Conservation (phyloP, 176 grass and related monocot genomes). For the Carex myosuroides region DNA sequence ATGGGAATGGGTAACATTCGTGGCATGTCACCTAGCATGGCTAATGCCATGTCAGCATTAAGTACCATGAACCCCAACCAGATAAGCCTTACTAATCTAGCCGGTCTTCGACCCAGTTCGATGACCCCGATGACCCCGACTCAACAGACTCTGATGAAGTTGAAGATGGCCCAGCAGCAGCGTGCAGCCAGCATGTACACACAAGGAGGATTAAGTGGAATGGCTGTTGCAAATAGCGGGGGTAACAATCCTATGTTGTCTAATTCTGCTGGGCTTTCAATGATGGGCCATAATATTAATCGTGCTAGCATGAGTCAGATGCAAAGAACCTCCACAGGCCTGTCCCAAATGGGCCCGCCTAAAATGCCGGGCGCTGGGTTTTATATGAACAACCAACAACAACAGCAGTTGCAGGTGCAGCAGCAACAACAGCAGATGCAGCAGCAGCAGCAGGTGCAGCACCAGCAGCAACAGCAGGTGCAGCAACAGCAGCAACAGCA, state of each 20-base stretch:
- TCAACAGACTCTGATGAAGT: slow-evolving; percentile 37
- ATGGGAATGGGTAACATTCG: slow-evolving; percentile 62
- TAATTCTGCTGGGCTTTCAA: slow-evolving; percentile 49
- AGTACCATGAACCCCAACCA: slow-evolving; percentile 51
- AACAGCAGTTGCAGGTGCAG: slow-evolving; percentile 27
- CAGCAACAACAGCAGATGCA: slow-evolving; percentile 17
- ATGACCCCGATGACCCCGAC: slow-evolving; percentile 26
- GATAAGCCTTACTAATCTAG: slow-evolving; percentile 69
- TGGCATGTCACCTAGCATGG: slow-evolving; percentile 50
- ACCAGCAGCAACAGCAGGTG: slow-evolving; percentile 35
- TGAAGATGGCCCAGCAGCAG: slow-evolving; percentile 54
- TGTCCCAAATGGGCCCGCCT: slow-evolving; percentile 86
- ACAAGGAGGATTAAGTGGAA: slow-evolving; percentile 57
- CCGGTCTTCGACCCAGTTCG: slow-evolving; percentile 32
- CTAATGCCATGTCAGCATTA: slow-evolving; percentile 40
- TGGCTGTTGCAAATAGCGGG: slow-evolving; percentile 52
- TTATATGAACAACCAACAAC: slow-evolving; percentile 60
- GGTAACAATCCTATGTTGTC: slow-evolving; percentile 62
- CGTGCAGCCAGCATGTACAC: slow-evolving; percentile 45
- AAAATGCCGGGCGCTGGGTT: slow-evolving; percentile 69
- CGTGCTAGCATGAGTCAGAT: slow-evolving; percentile 51
- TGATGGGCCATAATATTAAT: slow-evolving; percentile 59
- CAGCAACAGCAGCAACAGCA: slow-evolving; percentile 22
- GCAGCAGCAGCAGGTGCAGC: slow-evolving; percentile 22
- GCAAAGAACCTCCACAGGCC: slow-evolving; percentile 39